Conservation (phyloP, 2,329 filamentous ascomycete species). For the Madurella fahalii region DNA sequence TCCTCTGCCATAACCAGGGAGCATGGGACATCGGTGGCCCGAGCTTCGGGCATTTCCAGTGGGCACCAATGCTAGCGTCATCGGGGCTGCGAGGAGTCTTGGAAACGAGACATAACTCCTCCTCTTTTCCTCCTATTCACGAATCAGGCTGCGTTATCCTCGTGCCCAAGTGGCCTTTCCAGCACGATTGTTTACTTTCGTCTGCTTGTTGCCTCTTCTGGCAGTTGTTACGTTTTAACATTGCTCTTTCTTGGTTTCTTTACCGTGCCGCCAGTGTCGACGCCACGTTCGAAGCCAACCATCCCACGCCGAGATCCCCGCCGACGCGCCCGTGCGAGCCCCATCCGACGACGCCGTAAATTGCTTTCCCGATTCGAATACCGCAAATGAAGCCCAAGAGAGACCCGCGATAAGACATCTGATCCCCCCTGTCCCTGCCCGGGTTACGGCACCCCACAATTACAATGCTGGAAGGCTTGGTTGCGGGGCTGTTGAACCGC, state of each 20-base stretch:
- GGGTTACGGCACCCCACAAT: conserved; percentile 63
- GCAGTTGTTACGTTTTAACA: background rate
- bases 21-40: conserved; percentile 6
- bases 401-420: conserved; percentile 26
- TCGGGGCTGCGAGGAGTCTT: conserved; percentile 12
- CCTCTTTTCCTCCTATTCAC: background rate
- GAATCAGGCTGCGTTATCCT: background rate
- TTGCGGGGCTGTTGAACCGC: conserved; percentile 95
- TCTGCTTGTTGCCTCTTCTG: background rate
- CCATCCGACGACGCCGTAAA: background rate
- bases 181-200: background rate
- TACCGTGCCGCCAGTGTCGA: background rate
- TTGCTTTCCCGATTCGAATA: conserved; percentile 12
- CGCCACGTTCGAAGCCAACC: too few species aligned
- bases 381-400: conserved; percentile 31
- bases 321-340: background rate
- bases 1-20: background rate
- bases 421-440: conserved; percentile 50
- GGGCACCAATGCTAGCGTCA: conserved; percentile 20
- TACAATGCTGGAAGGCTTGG: conserved; percentile 93
- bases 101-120: conserved; percentile 5
- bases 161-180: conserved; percentile 1
- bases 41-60: conserved; percentile 18
- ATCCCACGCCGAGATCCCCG: background rate
- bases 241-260: background rate